phyloP scores from a whole-genome alignment of 306 rosid species.

The Quercus suber region DNA sequence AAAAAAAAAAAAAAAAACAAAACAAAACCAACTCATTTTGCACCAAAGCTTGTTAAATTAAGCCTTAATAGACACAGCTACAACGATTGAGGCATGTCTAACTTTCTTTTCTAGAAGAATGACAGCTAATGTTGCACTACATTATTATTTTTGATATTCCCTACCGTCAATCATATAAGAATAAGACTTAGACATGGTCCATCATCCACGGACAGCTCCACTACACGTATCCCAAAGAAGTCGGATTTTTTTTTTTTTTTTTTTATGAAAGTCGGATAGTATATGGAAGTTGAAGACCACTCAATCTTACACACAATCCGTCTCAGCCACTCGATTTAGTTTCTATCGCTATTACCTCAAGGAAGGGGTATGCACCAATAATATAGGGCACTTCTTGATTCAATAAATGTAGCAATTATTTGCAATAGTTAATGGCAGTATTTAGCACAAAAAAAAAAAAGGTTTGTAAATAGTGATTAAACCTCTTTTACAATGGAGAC shows the following conservation, averaged over 20 bases:
- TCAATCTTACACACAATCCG: too few species aligned
- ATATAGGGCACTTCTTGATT: too few species aligned
- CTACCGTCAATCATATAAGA: neutral
- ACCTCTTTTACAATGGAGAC: too few species aligned
- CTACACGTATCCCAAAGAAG: neutral
- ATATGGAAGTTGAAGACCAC: neutral
- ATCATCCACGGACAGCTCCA: constrained; percentile 12
- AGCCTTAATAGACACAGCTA: neutral
- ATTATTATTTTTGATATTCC: neutral
- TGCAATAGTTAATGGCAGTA: too few species aligned
- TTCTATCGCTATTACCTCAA: too few species aligned
- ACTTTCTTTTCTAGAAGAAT: neutral
- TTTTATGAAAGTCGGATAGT: constrained; percentile 11
- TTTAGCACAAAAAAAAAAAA: too few species aligned
- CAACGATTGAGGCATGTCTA: neutral
- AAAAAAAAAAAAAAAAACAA: too few species aligned
- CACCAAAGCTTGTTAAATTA: neutral
- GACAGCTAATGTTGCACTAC: neutral
- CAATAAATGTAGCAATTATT: too few species aligned
- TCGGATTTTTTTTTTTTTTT: constrained; percentile 14
- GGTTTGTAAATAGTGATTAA: too few species aligned
- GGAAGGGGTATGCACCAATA: too few species aligned
- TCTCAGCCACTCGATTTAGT: too few species aligned
- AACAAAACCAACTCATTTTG: neutral
- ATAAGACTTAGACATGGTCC: constrained; percentile 7